Percentiles rank a stretch among this genome's conserved stretches.
Evolutionary conservation across 768 basidiomycete genomes (phyloP).

Genomic region (Boletus fagicola): DNA sequence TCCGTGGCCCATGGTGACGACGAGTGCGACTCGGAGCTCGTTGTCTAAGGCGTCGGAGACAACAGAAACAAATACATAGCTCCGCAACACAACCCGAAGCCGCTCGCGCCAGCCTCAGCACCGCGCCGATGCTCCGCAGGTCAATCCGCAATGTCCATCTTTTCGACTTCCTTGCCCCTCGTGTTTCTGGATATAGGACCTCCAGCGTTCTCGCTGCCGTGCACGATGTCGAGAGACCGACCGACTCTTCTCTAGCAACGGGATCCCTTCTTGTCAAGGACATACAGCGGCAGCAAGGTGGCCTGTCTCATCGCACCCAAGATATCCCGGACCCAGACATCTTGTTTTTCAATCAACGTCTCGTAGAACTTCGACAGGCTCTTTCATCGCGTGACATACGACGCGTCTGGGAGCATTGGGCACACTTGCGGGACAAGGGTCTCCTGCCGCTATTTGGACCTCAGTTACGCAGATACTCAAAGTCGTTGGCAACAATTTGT

Average conservation of each 20-base stretch:
- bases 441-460: slow-evolving; percentile 47
- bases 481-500: slow-evolving; percentile 33
- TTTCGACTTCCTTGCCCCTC: slow-evolving; percentile 46
- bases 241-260: not conserved
- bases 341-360: slow-evolving; percentile 34
- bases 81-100: not conserved
- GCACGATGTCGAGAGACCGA: slow-evolving; percentile 4
- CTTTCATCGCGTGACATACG: slow-evolving; percentile 36
- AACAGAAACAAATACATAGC: slow-evolving; percentile 3
- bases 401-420: slow-evolving; percentile 39
- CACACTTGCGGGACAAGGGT: slow-evolving; percentile 40
- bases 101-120: not conserved
- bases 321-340: slow-evolving; percentile 32
- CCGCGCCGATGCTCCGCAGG: slow-evolving; percentile 28
- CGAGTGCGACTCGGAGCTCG: not conserved
- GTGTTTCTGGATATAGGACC: slow-evolving; percentile 25
- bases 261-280: slow-evolving; percentile 4
- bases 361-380: slow-evolving; percentile 40
- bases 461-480: slow-evolving; percentile 42
- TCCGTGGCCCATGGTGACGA: slow-evolving; percentile 70
- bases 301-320: slow-evolving; percentile 4
- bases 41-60: not conserved
- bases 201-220: slow-evolving; percentile 14
- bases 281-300: slow-evolving; percentile 5
- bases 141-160: slow-evolving; percentile 25